Evolutionary conservation across 495 filamentous ascomycete genomes (phyloP).

Genomic region (Aspergillus incahuasiensis): DNA sequence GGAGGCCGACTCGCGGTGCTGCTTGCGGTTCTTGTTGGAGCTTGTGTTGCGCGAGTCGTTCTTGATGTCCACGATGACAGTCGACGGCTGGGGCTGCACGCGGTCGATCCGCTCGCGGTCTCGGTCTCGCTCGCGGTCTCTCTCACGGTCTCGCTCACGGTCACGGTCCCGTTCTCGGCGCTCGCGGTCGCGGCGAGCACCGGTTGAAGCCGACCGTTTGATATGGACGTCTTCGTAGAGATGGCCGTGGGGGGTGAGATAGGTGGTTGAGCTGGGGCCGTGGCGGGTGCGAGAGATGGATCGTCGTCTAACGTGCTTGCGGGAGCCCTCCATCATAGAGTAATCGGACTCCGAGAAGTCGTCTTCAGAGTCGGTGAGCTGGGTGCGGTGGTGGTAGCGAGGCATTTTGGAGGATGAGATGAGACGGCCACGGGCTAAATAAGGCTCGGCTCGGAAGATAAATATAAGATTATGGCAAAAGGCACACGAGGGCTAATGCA

Average conservation of each 20-base stretch:
- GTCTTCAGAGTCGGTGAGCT: constrained; percentile 29
- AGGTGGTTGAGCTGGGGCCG: constrained; percentile 23
- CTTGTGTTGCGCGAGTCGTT: constrained; percentile 25
- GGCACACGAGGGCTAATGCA: constrained; percentile 6
- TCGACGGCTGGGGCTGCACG: constrained; percentile 17
- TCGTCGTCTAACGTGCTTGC: constrained; percentile 25
- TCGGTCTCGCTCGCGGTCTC: constrained; percentile 3
- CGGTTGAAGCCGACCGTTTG: constrained; percentile 40
- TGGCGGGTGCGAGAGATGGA: constrained; percentile 36
- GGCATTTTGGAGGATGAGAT: not conserved
- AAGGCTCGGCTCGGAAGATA: not conserved
- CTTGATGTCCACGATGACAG: constrained; percentile 33
- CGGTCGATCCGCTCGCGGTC: constrained; percentile 4
- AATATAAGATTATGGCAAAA: not conserved
- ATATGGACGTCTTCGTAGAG: constrained; percentile 22
- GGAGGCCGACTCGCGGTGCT: constrained; percentile 5
- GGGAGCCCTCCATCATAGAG: constrained; percentile 28
- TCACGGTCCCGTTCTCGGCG: not conserved
- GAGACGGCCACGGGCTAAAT: not conserved
- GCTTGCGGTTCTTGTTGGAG: constrained; percentile 17
- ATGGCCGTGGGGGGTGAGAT: constrained; percentile 16
- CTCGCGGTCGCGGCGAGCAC: constrained; percentile 24
- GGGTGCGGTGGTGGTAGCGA: constrained; percentile 12
- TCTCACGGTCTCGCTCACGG: not conserved
- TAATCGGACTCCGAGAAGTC: constrained; percentile 41